These are phyloP conservation scores for Scalesia atractyloides DNA, from an alignment of 129 eudicot genomes.

Conservation along the genomic window DNA sequence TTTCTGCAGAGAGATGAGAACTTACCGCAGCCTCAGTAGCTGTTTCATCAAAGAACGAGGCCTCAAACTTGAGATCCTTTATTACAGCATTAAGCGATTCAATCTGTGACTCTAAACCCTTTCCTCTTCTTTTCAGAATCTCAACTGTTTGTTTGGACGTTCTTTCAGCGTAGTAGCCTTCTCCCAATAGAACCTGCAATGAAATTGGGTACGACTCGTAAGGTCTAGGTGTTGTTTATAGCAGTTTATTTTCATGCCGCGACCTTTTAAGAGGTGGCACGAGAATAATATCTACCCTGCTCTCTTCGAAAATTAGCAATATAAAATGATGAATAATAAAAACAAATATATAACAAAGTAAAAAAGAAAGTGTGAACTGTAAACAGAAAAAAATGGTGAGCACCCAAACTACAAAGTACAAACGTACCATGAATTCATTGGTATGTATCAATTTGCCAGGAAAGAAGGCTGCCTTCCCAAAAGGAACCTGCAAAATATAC, in stretches of 20 bases:
- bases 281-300: background rate
- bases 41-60: conserved; percentile 76
- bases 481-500: conserved; percentile 67
- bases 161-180: conserved; percentile 84
- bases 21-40: conserved; percentile 81
- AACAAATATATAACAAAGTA: background rate
- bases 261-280: background rate
- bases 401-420: background rate
- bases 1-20: background rate
- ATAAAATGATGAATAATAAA: background rate
- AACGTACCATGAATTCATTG: conserved; percentile 76
- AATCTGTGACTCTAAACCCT: conserved; percentile 59
- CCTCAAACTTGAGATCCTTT: conserved; percentile 73
- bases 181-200: conserved; percentile 85
- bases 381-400: background rate
- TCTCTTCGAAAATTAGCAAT: background rate
- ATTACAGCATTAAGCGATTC: conserved; percentile 72
- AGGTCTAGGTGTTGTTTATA: conserved; percentile 16
- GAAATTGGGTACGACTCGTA: conserved; percentile 15
- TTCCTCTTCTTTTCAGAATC: conserved; percentile 87
- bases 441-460: conserved; percentile 88
- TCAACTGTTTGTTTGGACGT: conserved; percentile 88
- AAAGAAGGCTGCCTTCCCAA: conserved; percentile 89
- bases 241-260: background rate
- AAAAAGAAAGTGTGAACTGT: background rate